Evolutionary conservation across 164 flowering plant genomes (phyloP).

Genomic region (Tinospora cordifolia): DNA sequence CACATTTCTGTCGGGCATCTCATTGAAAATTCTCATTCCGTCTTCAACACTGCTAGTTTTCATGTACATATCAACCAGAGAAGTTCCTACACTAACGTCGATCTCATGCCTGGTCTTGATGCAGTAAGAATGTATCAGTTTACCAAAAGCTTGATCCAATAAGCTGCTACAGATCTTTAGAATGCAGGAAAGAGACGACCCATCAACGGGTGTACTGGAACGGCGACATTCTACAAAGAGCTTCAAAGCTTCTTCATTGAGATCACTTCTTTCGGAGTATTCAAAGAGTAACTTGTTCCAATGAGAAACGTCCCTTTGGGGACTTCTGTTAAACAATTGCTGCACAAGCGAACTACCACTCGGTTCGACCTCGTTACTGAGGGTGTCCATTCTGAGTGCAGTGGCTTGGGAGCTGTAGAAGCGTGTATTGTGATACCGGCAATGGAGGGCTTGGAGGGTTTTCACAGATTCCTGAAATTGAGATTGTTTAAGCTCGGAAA

Average conservation of each 20-base stretch:
- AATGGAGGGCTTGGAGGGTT: slow-evolving; percentile 2
- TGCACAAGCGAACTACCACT: slow-evolving; percentile 13
- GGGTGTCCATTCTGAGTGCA: slow-evolving; percentile 2
- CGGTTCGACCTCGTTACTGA: neutral
- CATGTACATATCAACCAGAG: slow-evolving; percentile 81
- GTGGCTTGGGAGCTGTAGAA: slow-evolving; percentile 11
- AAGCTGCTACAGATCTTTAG: slow-evolving; percentile 56
- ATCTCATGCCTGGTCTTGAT: slow-evolving; percentile 48
- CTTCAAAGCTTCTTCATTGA: slow-evolving; percentile 39
- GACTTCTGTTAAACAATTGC: slow-evolving; percentile 40
- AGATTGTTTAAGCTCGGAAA: slow-evolving; percentile 5
- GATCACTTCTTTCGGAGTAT: slow-evolving; percentile 29
- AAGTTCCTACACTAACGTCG: slow-evolving; percentile 72
- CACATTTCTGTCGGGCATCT: slow-evolving; percentile 65
- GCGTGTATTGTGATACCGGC: slow-evolving; percentile 10
- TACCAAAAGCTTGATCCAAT: slow-evolving; percentile 36
- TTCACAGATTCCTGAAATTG: neutral
- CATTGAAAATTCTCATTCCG: slow-evolving; percentile 51
- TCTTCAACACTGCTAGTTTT: slow-evolving; percentile 38
- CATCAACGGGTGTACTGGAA: slow-evolving; percentile 30
- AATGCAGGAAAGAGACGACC: slow-evolving; percentile 46
- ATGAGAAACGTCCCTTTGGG: slow-evolving; percentile 19
- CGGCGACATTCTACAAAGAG: slow-evolving; percentile 34
- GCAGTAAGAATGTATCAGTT: slow-evolving; percentile 47
- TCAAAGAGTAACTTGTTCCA: slow-evolving; percentile 43